phyloP scores from a whole-genome alignment of 2,329 filamentous ascomycete species.

The Drechslerella dactyloides region DNA sequence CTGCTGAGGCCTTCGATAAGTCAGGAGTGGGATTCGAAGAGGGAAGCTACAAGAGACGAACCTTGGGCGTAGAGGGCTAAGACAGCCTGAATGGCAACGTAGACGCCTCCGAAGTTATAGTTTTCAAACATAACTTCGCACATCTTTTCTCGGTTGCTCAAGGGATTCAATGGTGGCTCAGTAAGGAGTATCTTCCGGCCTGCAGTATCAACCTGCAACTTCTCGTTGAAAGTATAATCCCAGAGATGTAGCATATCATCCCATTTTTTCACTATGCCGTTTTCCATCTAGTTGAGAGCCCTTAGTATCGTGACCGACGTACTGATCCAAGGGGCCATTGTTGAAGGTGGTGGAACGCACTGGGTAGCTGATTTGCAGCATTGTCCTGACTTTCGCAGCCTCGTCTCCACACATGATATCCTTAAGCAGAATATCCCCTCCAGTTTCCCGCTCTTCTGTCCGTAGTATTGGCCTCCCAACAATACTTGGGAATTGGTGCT shows the following conservation, averaged over 20 bases:
- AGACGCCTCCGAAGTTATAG: constrained; percentile 94
- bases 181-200: constrained; percentile 97
- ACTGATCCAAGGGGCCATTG: constrained; percentile 17
- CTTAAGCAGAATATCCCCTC: constrained; percentile 67
- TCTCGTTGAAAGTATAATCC: constrained; percentile 98
- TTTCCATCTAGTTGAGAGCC: constrained; percentile 76
- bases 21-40: constrained; percentile 3
- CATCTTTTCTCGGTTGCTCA: constrained; percentile 97
- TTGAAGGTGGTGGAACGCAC: constrained; percentile 60
- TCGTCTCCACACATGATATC: constrained; percentile 99
- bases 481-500: constrained; percentile 97
- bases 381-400: constrained; percentile 89
- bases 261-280: constrained; percentile 99
- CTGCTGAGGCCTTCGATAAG: constrained; percentile 71
- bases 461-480: constrained; percentile 96
- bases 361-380: constrained; percentile 98
- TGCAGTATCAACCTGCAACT: constrained; percentile 87
- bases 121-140: constrained; percentile 99
- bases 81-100: constrained; percentile 97
- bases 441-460: constrained; percentile 74
- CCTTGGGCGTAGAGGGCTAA: constrained; percentile 95
- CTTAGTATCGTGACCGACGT: neutral
- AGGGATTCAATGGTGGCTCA: constrained; percentile 95
- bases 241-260: constrained; percentile 99
- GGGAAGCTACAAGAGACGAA: constrained; percentile 55